Conservation (phyloP, 306 rosid species). For the Trifolium pratense region DNA sequence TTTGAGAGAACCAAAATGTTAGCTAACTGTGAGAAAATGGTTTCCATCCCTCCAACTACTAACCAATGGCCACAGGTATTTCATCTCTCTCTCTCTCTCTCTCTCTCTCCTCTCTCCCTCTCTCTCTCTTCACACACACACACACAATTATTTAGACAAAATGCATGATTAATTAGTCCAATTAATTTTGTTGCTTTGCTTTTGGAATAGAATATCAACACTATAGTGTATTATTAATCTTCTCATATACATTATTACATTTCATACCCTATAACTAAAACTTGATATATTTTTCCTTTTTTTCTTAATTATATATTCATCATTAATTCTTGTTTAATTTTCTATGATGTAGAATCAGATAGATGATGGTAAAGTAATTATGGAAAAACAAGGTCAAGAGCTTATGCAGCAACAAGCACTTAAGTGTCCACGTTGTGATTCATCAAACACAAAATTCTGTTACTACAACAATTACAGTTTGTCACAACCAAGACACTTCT, state of each 20-base stretch:
- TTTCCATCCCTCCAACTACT: constrained; percentile 51
- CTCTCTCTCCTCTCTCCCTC: constrained; percentile 39
- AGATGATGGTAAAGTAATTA: constrained; percentile 52
- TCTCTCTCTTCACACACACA: constrained; percentile 24
- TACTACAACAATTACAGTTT: constrained; percentile 96
- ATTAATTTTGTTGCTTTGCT: constrained; percentile 76
- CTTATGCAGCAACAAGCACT: constrained; percentile 43
- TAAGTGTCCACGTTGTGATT: constrained; percentile 94
- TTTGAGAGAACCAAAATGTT: constrained; percentile 57
- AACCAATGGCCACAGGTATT: constrained; percentile 80
- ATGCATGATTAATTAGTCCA: constrained; percentile 59
- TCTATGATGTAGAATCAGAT: constrained; percentile 43
- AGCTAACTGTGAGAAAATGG: constrained; percentile 66
- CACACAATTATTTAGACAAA: constrained; percentile 61
- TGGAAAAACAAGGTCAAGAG: constrained; percentile 63
- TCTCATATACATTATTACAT: neutral
- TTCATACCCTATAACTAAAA: neutral
- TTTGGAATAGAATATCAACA: constrained; percentile 81
- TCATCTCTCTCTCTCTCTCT: constrained; percentile 11
- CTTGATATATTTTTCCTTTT: neutral
- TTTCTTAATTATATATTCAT: neutral
- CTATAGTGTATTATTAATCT: neutral
- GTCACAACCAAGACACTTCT: constrained; percentile 94
- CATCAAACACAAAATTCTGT: constrained; percentile 92
- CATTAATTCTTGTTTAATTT: neutral